Conservation (phyloP, 805 yeast genomes). For the Myxozyma geophila region DNA sequence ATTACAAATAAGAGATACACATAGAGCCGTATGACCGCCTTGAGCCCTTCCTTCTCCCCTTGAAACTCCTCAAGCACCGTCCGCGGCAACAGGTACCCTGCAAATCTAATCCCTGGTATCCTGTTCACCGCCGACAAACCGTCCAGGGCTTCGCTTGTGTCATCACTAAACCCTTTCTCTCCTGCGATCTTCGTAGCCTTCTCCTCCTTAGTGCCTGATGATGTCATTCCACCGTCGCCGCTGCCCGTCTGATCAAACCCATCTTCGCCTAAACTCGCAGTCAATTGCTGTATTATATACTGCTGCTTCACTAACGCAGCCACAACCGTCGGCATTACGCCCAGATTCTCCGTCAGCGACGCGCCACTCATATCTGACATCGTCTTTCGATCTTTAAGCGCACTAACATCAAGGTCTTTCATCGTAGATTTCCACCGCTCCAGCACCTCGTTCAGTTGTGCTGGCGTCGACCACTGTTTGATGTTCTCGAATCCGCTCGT, state of each 20-base stretch:
- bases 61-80: conserved; percentile 6
- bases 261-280: not conserved
- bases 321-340: conserved; percentile 8
- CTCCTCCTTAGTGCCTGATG: not conserved
- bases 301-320: conserved; percentile 26
- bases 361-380: not conserved
- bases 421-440: not conserved
- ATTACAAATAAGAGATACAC: not conserved
- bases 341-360: not conserved
- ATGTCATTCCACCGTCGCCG: not conserved
- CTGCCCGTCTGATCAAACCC: no score
- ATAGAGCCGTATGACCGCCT: conserved; percentile 6
- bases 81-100: conserved; percentile 15
- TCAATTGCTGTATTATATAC: conserved; percentile 13
- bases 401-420: not conserved
- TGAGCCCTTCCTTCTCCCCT: not conserved
- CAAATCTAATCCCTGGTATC: conserved; percentile 9
- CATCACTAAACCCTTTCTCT: not conserved
- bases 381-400: not conserved
- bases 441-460: conserved; percentile 8
- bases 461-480: conserved; percentile 19
- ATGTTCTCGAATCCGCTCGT: conserved; percentile 14
- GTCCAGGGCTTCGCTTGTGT: not conserved
- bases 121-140: not conserved
- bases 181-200: not conserved